Evolutionary conservation across 2,329 filamentous ascomycete genomes (phyloP), one percentile per base, ranked within the genome.

Genomic region (Fusarium siculi): DNA sequence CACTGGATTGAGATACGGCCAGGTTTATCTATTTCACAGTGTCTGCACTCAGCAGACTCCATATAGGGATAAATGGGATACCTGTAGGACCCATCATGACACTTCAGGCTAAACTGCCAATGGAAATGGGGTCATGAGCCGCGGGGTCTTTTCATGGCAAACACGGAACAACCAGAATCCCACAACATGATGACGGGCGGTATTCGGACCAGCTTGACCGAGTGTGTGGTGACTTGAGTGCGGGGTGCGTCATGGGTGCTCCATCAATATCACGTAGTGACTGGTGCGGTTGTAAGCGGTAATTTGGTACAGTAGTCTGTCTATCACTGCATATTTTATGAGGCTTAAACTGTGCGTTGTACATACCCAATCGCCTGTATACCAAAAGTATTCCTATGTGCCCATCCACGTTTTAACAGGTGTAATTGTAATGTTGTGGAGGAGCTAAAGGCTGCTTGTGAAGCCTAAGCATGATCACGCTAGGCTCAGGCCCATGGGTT

Each of bases 91-190:
- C 75, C 75, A 77, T 74, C 73, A 71, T 71, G 73, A 77, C 74
- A 69, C 46, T 69, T 77, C 75, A 77, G 75, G 75, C 75, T 77
- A 77, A 77, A 72, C 67, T 74, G 47, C 59, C 56, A 68, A 69
- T 74, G 63, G 49, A 55, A 74, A 74, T 72, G 63, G 58, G 63
- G 66, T 61, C 71, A 57, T 58, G 55, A 66, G 55, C 67, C 71
- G 68, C 32, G 47, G 46, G 64, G 55, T 67, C 62, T 60, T 53
- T 54, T 37, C 56, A 44, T 55, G 28, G 25, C 36, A 47, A 64
- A 63, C 25, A 54, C 43, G 44, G 44, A 43, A 59, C 34, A 47
- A 25, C 47, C 40, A 58, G 42, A 58, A 50, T 50, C 40, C 63
- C 34, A 53, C 40, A 50, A 40, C 32, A 44, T 47, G 56, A 63